Evolutionary conservation across 2,329 filamentous ascomycete species (phyloP), one percentile per base, ranked within the genome.

Genomic region (Seiridium unicorne): DNA sequence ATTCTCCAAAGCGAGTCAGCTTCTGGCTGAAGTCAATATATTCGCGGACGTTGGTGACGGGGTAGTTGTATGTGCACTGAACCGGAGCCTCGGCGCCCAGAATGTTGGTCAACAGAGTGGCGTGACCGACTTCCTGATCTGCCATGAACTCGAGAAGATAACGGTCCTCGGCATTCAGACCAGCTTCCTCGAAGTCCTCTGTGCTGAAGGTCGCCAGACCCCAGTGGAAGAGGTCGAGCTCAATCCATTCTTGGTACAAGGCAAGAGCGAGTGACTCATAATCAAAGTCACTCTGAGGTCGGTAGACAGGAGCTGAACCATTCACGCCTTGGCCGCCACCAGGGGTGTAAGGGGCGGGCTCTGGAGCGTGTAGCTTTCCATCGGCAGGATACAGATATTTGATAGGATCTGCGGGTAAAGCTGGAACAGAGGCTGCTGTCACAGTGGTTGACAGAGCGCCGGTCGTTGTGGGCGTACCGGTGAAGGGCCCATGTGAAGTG

Each of bases 11-110:
- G 40, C 90, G 88, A 1, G 92, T 95, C n/a, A 95, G 76, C 75
- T 93, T 93, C 76, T 94, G 90, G 74, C 85, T 88, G 77, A 95
- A 95, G 77, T 95, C 91, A 68, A 95, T 80, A 70, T 86, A 94
- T 73, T 95, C 91, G 58, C 81, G 84, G 0, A 94, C 87, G 38
- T 85, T 93, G 59, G 78, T 84, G 70, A 86, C 91, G 1, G 91
- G 91, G 71, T 95, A 95, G 77, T 92, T 87, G 79, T 96, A 96
- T 0, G 83, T 88, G 78, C 91, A 95, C 72, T 92, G 89, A 57
- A 82, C 81, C 0, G 91, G 90, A 0, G 91, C 89, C 61, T 85
- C 69, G 0, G 81, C 74, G 8, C 92, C 91, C 1, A 95, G 85
- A 76, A 95, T 90, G 76, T 93, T 93, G 70, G 83, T 86, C 42